phyloP scores from a whole-genome alignment of 2,329 filamentous ascomycete species.

The Aaosphaeria arxii region DNA sequence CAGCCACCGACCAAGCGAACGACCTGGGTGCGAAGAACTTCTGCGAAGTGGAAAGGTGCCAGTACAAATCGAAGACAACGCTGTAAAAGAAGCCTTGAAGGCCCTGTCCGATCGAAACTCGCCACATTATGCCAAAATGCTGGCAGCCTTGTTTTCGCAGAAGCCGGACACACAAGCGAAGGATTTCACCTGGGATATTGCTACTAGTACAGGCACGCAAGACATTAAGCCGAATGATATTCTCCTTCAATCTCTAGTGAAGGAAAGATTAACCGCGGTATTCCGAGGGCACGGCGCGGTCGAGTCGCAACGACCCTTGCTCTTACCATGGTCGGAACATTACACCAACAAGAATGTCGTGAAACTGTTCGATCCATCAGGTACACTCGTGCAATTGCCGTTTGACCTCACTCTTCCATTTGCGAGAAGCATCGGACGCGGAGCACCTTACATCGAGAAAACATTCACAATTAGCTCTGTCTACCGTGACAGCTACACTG shows the following conservation, averaged over 20 bases:
- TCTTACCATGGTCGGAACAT: constrained; percentile 80
- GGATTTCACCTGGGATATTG: constrained; percentile 57
- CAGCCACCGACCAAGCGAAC: constrained; percentile 75
- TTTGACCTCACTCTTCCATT: constrained; percentile 90
- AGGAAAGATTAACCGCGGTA: constrained; percentile 69
- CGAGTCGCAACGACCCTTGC: constrained; percentile 68
- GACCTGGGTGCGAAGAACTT: constrained; percentile 79
- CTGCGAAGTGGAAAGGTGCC: constrained; percentile 84
- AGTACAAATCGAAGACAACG: constrained; percentile 88
- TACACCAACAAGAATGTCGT: constrained; percentile 70
- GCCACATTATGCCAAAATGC: constrained; percentile 84
- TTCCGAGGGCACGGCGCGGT: constrained; percentile 89
- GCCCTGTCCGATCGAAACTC: constrained; percentile 79
- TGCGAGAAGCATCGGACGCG: constrained; percentile 77
- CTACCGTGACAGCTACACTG: constrained; percentile 74
- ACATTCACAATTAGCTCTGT: constrained; percentile 86
- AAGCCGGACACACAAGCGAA: constrained; percentile 71
- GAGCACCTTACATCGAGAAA: constrained; percentile 63
- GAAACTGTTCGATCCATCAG: constrained; percentile 75
- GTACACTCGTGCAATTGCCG: constrained; percentile 88
- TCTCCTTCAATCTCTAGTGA: constrained; percentile 70
- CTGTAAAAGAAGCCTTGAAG: constrained; percentile 77
- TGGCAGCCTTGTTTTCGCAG: constrained; percentile 78
- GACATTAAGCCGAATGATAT: constrained; percentile 52
- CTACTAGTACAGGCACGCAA: constrained; percentile 22